Base-by-base conservation (phyloP, 2,329 filamentous ascomycete genomes). In the Monilinia aucupariae region DNA sequence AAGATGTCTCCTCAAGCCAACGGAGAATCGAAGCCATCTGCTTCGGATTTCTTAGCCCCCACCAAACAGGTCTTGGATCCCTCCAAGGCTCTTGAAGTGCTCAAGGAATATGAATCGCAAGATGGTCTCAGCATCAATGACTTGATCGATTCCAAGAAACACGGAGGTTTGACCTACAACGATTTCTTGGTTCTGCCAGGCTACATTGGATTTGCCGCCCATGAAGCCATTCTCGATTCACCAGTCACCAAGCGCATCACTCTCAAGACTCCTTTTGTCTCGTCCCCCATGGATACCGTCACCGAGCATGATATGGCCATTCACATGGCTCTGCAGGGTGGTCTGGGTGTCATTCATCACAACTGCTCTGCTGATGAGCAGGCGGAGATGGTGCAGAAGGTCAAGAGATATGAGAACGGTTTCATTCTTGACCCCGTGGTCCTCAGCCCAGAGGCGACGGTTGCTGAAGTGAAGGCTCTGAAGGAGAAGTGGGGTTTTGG, bases 261-360 rank as follows among this genome's bases (percentile, higher is more conserved):
- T 43, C 83, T 99, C 76, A 99, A 97, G 85, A 96, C 92, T 8
- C 94, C 94, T 65, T 92, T 99, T 74, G 85, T 97, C 69, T 99
- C 94, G 53, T 97, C 94, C 47, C 94, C 96, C 73, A 99, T 99
- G 94, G 94, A 99, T 81, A 99, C 94, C 12, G 94, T 99, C 76
- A 99, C 96, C 50, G 94, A 99, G 81, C 90, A 96, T 80, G 93
- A 96, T 77, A 99, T 99, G 96, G 96, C 94, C 68, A 97, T 99
- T 72, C 91, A 97, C 80, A 96, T 96, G 84, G 91, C 91, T 59
- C 83, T 94, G 39, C 88, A 94, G 74, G 91, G 91, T 72, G 91
- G 91, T 73, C 82, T 96, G 22, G 91, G 94, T 79, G 92, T 99
- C 71, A 96, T 99, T 71, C 94, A 99, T 82, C 94, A 99, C 85